Evolutionary conservation across 306 rosid species (phyloP).

Genomic region (Lupinus albus): DNA sequence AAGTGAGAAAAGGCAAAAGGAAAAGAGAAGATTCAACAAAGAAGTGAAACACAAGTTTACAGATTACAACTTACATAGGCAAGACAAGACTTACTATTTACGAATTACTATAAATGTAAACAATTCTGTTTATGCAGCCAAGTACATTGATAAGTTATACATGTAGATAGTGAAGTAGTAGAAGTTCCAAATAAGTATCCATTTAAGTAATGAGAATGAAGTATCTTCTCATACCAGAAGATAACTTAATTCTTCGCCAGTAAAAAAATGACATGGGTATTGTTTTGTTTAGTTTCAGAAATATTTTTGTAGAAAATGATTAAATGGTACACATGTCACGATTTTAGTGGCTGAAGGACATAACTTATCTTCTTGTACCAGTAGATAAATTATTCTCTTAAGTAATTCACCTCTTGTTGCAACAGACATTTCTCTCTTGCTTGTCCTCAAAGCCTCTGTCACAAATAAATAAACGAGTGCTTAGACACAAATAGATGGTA

Average conservation of each 20-base stretch:
- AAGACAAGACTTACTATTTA: neutral
- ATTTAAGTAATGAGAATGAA: slow-evolving; percentile 6
- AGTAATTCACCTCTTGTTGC: slow-evolving; percentile 84
- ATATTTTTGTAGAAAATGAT: too few species aligned
- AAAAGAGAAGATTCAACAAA: too few species aligned
- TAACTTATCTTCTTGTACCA: too few species aligned
- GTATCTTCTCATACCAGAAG: too few species aligned
- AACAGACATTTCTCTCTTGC: slow-evolving; percentile 92
- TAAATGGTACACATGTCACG: too few species aligned
- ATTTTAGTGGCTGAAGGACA: too few species aligned
- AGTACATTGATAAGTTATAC: neutral
- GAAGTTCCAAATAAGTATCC: slow-evolving; percentile 7
- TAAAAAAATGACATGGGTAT: too few species aligned
- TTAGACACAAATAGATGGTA: neutral
- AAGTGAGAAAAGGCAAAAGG: too few species aligned
- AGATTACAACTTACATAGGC: neutral
- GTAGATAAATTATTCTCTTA: too few species aligned
- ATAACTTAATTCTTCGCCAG: too few species aligned
- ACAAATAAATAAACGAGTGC: slow-evolving; percentile 27
- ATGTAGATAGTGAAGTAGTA: neutral
- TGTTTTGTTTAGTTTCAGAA: too few species aligned
- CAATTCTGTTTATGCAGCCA: neutral
- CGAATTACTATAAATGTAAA: slow-evolving; percentile 9
- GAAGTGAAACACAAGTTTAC: neutral
- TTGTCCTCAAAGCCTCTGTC: slow-evolving; percentile 85